These are phyloP conservation scores for Cryptosporidium sp. DNA, from an alignment of 169 alveolate species.

Conservation along the genomic window DNA sequence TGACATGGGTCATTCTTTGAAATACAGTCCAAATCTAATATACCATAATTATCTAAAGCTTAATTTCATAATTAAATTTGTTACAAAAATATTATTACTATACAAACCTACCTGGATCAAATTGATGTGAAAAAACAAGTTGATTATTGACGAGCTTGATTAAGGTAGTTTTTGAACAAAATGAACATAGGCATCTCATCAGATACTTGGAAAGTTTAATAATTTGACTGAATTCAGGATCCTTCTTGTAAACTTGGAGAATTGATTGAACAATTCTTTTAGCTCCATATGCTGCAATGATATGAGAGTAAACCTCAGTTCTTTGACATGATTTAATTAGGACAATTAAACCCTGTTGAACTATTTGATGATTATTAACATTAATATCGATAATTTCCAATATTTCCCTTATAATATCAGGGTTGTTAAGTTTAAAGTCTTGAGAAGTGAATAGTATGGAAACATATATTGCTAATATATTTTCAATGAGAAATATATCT, in stretches of 20 bases:
- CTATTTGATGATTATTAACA: background rate
- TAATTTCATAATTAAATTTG: background rate
- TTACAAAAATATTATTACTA: too few species aligned
- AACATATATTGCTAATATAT: slow-evolving; percentile 41
- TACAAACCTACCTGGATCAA: slow-evolving; percentile 59
- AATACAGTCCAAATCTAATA: slow-evolving; percentile 23
- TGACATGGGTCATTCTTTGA: slow-evolving; percentile 24
- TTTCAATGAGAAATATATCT: slow-evolving; percentile 54
- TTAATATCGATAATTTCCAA: background rate
- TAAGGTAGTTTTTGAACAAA: slow-evolving; percentile 37
- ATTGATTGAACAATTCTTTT: slow-evolving; percentile 19
- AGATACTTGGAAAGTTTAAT: background rate
- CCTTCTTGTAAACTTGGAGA: slow-evolving; percentile 4
- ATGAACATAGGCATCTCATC: slow-evolving; percentile 14
- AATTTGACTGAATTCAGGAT: background rate
- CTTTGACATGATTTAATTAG: slow-evolving; percentile 48
- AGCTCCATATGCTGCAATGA: slow-evolving; percentile 49
- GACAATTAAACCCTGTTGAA: slow-evolving; percentile 17
- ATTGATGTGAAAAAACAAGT: slow-evolving; percentile 42
- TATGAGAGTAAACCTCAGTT: slow-evolving; percentile 64
- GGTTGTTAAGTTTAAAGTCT: slow-evolving; percentile 50
- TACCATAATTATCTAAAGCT: slow-evolving; percentile 70
- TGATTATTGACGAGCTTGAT: slow-evolving; percentile 24
- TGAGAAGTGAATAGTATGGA: slow-evolving; percentile 35
- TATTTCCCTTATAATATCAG: slow-evolving; percentile 31